Conservation (phyloP, 2,329 filamentous ascomycete species). For the Aspergillus costaricaensis region DNA sequence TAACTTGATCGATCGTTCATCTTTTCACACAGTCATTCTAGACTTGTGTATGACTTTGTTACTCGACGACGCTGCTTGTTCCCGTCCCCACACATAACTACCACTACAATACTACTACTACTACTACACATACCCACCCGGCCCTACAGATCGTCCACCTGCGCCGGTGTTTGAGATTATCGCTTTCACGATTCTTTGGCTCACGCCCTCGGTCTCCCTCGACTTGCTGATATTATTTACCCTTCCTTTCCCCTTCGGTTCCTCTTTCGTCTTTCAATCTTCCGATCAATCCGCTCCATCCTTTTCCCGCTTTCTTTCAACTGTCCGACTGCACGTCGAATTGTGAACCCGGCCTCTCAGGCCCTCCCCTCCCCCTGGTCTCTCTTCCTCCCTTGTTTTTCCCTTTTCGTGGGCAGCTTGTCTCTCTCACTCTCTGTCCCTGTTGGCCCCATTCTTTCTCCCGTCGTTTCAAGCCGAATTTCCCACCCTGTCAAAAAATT, state of each 20-base stretch:
- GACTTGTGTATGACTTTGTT: no score
- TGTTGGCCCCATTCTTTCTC: neutral
- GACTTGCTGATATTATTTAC: neutral
- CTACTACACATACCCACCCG: neutral
- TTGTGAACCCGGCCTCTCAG: conserved; percentile 13
- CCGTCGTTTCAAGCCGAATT: neutral
- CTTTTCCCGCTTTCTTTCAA: neutral
- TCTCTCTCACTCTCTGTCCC: neutral
- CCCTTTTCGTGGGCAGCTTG: neutral
- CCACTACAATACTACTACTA: no score
- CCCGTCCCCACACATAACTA: neutral
- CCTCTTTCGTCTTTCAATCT: neutral
- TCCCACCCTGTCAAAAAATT: neutral
- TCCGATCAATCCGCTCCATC: neutral
- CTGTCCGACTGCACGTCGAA: conserved; percentile 10
- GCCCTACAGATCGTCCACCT: neutral
- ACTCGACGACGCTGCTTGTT: neutral
- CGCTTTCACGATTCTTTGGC: neutral
- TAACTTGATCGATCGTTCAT: no score
- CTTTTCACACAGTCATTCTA: no score
- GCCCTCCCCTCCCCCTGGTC: neutral
- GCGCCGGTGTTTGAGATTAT: conserved; percentile 7
- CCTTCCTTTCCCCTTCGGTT: neutral
- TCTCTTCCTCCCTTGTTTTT: conserved; percentile 1
- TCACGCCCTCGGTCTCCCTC: neutral